Conservation (phyloP, 352 stramenopile species). For the Phytophthora uliginosa region DNA sequence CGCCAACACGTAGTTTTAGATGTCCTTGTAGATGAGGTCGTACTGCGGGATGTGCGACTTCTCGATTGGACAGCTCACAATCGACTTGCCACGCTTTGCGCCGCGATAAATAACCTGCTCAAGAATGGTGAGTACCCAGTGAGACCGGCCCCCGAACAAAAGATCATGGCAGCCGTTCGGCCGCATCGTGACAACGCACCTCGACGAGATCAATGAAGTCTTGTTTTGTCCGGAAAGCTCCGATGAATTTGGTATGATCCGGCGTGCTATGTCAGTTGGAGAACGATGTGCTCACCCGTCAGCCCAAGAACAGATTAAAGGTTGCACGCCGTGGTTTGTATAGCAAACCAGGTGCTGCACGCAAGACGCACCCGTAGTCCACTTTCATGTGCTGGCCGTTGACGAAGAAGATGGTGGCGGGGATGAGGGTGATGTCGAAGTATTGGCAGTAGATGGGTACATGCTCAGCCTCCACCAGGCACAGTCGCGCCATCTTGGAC, state of each 20-base stretch:
- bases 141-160: neutral
- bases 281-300: neutral
- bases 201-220: constrained; percentile 91
- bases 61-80: constrained; percentile 86
- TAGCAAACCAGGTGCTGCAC: neutral
- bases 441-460: constrained; percentile 89
- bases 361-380: constrained; percentile 78
- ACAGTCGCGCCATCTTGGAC: constrained; percentile 83
- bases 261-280: constrained; percentile 56
- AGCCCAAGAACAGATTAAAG: neutral
- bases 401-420: constrained; percentile 90
- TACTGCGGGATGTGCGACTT: constrained; percentile 85
- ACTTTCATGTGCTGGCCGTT: constrained; percentile 93
- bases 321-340: no score
- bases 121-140: neutral
- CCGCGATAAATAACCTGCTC: constrained; percentile 85
- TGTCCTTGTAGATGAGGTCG: constrained; percentile 86
- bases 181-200: constrained; percentile 35
- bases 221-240: constrained; percentile 79
- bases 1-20: constrained; percentile 39
- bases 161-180: neutral
- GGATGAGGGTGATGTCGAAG: constrained; percentile 91
- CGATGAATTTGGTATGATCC: constrained; percentile 92
- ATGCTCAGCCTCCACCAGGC: constrained; percentile 75
- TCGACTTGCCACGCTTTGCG: constrained; percentile 81